These are phyloP conservation scores for Vanrija humicola DNA, from an alignment of 1,284 basidiomycete species.

Conservation along the genomic window DNA sequence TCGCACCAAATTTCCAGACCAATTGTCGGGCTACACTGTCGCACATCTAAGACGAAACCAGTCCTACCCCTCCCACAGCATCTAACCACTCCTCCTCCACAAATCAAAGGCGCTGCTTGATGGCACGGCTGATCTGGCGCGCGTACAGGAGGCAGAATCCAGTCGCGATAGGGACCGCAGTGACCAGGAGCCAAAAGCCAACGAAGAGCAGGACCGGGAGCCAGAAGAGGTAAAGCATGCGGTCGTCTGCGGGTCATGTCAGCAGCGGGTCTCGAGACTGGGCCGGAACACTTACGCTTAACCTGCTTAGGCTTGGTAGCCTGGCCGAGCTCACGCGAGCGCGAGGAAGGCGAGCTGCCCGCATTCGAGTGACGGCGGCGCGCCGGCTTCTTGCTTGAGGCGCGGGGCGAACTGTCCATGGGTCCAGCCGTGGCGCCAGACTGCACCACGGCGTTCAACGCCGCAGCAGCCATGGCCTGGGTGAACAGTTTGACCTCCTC, in stretches of 20 bases:
- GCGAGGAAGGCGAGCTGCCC: conserved; percentile 12
- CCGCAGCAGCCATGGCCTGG: conserved; percentile 44
- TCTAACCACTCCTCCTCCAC: not conserved
- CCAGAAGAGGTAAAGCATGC: conserved; percentile 92
- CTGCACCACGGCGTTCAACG: conserved; percentile 43
- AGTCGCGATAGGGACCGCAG: conserved; percentile 42
- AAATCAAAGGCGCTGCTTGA: conserved; percentile 34
- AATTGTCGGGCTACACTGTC: no score
- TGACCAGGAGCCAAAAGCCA: conserved; percentile 45
- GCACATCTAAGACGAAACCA: not conserved
- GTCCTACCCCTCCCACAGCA: not conserved
- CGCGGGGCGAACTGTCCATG: not conserved
- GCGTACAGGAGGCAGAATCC: conserved; percentile 43
- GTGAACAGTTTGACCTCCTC: conserved; percentile 45
- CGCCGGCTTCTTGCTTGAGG: conserved; percentile 8
- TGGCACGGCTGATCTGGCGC: conserved; percentile 37
- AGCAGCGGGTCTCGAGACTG: not conserved
- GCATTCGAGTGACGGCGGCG: conserved; percentile 11
- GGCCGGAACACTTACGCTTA: conserved; percentile 54
- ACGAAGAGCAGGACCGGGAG: conserved; percentile 67
- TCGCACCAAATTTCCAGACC: no score
- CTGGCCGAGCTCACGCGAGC: conserved; percentile 13
- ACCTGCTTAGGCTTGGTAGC: conserved; percentile 32
- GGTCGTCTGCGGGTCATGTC: conserved; percentile 62
- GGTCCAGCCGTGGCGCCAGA: conserved; percentile 28